A percentile compares a stretch with the other conserved stretches of the same genome.
Evolutionary conservation across 2,329 filamentous ascomycete genomes (phyloP).

Genomic region (Pseudocercospora macadamiae): DNA sequence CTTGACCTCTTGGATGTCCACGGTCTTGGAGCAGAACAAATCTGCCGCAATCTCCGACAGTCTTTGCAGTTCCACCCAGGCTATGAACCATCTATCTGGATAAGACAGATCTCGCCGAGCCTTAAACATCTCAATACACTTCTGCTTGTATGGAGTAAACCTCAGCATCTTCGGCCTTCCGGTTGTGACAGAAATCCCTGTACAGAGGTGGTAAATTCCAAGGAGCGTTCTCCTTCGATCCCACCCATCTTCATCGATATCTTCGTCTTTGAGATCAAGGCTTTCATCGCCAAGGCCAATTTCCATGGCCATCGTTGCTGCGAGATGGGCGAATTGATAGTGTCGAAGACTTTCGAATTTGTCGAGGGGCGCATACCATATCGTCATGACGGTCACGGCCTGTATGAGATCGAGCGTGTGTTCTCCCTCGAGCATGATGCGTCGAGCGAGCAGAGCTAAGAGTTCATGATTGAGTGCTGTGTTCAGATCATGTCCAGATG

Average conservation of each 20-base stretch:
- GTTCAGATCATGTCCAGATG: conserved; percentile 6
- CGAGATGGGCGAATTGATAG: conserved; percentile 14
- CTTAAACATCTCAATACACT: conserved; percentile 11
- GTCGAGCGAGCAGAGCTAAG: conserved; percentile 5
- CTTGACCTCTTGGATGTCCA: conserved; percentile 1
- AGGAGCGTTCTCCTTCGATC: conserved; percentile 14
- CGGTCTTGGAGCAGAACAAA: conserved; percentile 4
- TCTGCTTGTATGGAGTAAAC: conserved; percentile 11
- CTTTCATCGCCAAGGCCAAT: conserved; percentile 8
- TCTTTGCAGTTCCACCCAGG: conserved; percentile 12
- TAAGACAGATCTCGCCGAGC: background rate
- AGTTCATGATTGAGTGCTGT: conserved; percentile 10
- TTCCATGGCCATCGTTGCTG: conserved; percentile 14
- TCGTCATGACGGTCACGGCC: conserved; percentile 11
- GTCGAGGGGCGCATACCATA: conserved; percentile 15
- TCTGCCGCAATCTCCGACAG: conserved; percentile 8
- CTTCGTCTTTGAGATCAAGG: background rate
- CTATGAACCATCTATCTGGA: conserved; percentile 11
- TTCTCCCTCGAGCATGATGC: conserved; percentile 14
- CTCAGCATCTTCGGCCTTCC: conserved; percentile 14
- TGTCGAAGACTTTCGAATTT: conserved; percentile 16
- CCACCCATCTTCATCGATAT: background rate
- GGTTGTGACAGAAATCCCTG: conserved; percentile 8
- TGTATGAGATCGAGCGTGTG: conserved; percentile 12
- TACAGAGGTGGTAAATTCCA: conserved; percentile 8